Conservation (phyloP, 257 asterid species). For the Rhazya stricta region DNA sequence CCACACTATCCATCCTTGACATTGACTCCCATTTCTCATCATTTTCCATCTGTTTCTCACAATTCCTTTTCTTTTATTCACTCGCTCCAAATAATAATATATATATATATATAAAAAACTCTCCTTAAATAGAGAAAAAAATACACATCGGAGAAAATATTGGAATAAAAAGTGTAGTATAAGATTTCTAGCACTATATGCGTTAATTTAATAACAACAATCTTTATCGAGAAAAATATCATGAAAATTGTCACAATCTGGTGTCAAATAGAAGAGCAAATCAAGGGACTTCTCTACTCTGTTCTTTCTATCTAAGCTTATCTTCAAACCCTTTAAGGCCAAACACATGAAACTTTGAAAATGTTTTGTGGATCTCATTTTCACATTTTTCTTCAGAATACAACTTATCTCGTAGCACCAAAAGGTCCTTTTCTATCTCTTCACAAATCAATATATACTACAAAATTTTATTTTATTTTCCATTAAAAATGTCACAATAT, state of each 20-base stretch:
- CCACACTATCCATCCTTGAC: neutral
- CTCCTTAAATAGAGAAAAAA: no score
- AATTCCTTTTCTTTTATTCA: no score
- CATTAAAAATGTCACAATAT: neutral
- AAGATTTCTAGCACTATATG: no score
- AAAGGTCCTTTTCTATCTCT: neutral
- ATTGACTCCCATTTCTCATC: neutral
- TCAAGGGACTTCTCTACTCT: neutral
- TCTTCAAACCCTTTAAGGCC: neutral
- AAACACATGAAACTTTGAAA: neutral
- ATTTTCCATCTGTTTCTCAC: neutral
- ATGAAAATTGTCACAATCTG: neutral
- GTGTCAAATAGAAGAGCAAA: neutral
- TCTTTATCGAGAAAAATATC: neutral
- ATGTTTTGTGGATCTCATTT: neutral
- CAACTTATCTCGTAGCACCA: neutral
- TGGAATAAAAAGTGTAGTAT: no score
- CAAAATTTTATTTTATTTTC: neutral
- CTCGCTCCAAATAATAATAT: no score
- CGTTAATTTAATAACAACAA: no score
- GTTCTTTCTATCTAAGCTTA: neutral
- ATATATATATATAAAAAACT: no score
- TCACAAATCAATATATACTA: neutral
- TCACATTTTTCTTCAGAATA: neutral
- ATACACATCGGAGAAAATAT: no score